These are phyloP conservation scores for Termitomyces sp. DNA, from an alignment of 768 basidiomycete genomes.

Conservation along the genomic window DNA sequence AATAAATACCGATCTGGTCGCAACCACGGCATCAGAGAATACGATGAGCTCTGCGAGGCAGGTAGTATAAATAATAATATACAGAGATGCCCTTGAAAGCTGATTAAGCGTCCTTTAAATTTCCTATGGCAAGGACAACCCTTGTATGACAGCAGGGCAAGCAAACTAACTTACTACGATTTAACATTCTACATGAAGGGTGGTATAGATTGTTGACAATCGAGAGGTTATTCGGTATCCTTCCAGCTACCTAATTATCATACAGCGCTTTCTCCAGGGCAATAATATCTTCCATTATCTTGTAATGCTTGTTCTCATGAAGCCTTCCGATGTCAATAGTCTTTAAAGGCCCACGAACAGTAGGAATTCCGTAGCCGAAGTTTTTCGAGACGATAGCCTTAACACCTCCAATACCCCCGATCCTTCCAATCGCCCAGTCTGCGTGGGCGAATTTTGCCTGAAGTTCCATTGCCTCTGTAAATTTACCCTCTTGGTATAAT, in stretches of 20 bases:
- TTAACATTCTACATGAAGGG: not conserved
- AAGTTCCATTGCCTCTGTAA: conserved; percentile 53
- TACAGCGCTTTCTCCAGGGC: conserved; percentile 36
- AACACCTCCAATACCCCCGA: conserved; percentile 65
- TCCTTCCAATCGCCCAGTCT: conserved; percentile 58
- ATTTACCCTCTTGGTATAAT: conserved; percentile 46
- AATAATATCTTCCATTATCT: conserved; percentile 40
- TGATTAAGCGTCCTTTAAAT: not conserved
- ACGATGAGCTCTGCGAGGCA: not conserved
- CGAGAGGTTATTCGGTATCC: not conserved
- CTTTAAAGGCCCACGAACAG: conserved; percentile 47
- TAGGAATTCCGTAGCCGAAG: conserved; percentile 56
- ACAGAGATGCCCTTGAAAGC: not conserved
- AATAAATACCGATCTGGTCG: conserved; percentile 7
- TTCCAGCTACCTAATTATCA: not conserved
- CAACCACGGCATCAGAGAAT: not conserved
- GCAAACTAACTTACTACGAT: too few species aligned
- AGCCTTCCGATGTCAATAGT: conserved; percentile 32
- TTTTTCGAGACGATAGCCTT: conserved; percentile 58
- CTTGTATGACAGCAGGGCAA: not conserved
- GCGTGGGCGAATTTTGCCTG: conserved; percentile 61
- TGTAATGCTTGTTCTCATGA: conserved; percentile 32
- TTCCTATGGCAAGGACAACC: not conserved
- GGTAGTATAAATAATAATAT: not conserved
- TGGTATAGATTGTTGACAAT: not conserved